Base-by-base conservation (phyloP, 1,284 basidiomycete species). In the Spongispora temasekensis region DNA sequence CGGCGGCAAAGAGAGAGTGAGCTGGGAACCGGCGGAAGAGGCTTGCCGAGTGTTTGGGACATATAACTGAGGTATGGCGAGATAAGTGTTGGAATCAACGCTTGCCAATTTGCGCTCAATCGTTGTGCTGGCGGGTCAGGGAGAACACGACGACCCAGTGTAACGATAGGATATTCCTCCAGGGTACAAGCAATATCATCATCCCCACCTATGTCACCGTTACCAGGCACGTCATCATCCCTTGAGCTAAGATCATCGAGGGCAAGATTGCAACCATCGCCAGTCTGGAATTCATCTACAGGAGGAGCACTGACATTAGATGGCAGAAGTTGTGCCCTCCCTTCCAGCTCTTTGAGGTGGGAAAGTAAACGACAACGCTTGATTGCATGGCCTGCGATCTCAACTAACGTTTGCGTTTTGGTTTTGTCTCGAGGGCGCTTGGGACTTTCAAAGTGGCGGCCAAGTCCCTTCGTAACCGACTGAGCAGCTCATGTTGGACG, bases 1-100 rank as follows among this genome's bases (percentile, higher is more conserved):
- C 46, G 10, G 10, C 35, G 46, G 42, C 57, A 59, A n/a, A 59
- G 37, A 23, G 44, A 59, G 6, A 59, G 27, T n/a, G 44, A 6
- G 3, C 5, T 13, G 25, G 53, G 31, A 2, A 32, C 42, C 2
- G 3, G 30, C 4, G 21, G 23, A 2, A 55, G 28, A 1, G 32
- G 44, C 13, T 59, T 59, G 4, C 8, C 57, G 27, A 27, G 55
- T 13, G 53, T 59, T 13, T 44, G 9, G 2, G 44, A 59, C 3
- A 28, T 59, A 21, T 59, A 59, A 25, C 55, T 40, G 17, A 55
- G 58, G 13, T 59, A 31, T 1, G 28, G 35, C 1, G 8, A 4
- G 13, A 59, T 28, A 1, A 59, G 35, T 7, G 58, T 51, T 2
- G 35, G 46, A 21, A 59, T 42, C 2, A 56, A 2, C 8, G 4